These are phyloP conservation scores for Penicillium brevicompactum DNA, from an alignment of 2,329 filamentous ascomycete species.

Conservation along the genomic window DNA sequence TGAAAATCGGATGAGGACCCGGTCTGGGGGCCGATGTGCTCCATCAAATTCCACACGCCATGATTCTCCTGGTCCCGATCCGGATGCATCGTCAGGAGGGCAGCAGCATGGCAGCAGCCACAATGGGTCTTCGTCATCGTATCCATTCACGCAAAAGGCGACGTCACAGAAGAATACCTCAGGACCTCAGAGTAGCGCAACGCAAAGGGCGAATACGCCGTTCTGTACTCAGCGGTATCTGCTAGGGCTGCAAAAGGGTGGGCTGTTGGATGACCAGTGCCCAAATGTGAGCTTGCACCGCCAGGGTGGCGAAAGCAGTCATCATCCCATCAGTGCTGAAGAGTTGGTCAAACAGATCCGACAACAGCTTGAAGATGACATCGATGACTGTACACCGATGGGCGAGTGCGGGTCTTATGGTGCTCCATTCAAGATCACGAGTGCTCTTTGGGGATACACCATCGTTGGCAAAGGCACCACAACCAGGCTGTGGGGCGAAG, in stretches of 20 bases:
- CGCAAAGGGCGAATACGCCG: neutral
- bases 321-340: neutral
- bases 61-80: neutral
- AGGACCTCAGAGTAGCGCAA: neutral
- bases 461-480: neutral
- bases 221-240: neutral
- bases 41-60: neutral
- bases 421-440: neutral
- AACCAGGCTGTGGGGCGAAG: neutral
- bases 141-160: neutral
- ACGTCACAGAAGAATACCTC: neutral
- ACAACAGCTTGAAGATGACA: neutral
- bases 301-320: neutral
- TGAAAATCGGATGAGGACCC: neutral
- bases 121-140: neutral
- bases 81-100: neutral
- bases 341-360: neutral
- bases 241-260: neutral
- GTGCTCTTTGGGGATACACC: neutral
- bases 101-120: neutral
- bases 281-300: neutral
- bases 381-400: neutral
- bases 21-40: neutral
- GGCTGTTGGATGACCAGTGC: neutral
- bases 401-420: neutral